A percentile compares a stretch with the other conserved stretches of the same genome.
These are phyloP conservation scores for Aphanocladium album DNA, from an alignment of 2,329 filamentous ascomycete genomes.

Conservation along the genomic window DNA sequence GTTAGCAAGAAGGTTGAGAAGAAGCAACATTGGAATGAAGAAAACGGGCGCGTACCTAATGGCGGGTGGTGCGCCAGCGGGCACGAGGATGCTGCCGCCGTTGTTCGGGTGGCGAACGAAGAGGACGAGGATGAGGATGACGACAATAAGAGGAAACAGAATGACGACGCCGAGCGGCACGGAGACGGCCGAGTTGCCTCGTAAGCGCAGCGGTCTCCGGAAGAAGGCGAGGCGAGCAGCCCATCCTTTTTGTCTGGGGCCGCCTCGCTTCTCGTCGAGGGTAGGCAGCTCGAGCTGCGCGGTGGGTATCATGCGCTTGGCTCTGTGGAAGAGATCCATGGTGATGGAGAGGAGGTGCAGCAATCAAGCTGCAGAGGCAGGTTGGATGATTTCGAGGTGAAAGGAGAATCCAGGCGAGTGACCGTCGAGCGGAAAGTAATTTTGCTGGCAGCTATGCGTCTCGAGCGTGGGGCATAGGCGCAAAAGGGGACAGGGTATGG, in stretches of 20 bases:
- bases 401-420: too few species aligned
- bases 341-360: conserved; percentile 11
- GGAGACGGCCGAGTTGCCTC: conserved; percentile 86
- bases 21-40: conserved; percentile 20
- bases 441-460: neutral
- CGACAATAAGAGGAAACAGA: conserved; percentile 84
- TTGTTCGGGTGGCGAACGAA: conserved; percentile 85
- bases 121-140: conserved; percentile 84
- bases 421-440: too few species aligned
- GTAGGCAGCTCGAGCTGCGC: conserved; percentile 42
- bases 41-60: too few species aligned
- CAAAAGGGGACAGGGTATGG: neutral
- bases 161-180: conserved; percentile 89
- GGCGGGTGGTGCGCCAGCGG: conserved; percentile 78
- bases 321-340: conserved; percentile 57
- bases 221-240: conserved; percentile 69
- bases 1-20: neutral
- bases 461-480: neutral
- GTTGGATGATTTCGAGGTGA: too few species aligned
- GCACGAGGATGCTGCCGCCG: conserved; percentile 77
- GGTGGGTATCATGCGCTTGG: conserved; percentile 45
- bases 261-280: conserved; percentile 43
- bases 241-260: conserved; percentile 34
- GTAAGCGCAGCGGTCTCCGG: conserved; percentile 77
- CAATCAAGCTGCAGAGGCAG: neutral